Base-by-base conservation (phyloP, 108 stramenopile genomes). In the Fragilariopsis cylindrus region DNA sequence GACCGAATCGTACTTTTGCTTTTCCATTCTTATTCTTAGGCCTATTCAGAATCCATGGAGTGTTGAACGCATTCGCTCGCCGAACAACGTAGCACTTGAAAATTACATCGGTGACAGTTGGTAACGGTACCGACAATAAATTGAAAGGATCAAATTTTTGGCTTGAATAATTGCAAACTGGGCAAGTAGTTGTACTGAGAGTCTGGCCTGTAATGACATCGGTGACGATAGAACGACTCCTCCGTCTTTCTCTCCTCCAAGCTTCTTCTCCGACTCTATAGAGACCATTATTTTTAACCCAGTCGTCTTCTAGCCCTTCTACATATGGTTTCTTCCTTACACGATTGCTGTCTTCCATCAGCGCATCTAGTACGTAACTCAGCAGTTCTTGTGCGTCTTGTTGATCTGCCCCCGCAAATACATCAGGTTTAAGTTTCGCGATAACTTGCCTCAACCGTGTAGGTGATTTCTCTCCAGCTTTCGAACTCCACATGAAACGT, bases 331-430 rank as follows among this genome's bases (percentile, higher is more conserved):
- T 98, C 75, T 92, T 92, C 39, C 80, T 72, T 19, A 98, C 95
- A 45, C 91, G 90, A 74, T 98, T 98, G 67, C 95, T 91, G 75
- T 98, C 98, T 68, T 97, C 95, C 72, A 97, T 96, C 21, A 98
- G 74, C 41, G 87, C 91, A 69, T 98, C 98, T 5, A 98, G 79
- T 76, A 98, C 90, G 62, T 92, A 95, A 77, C 87, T 94, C 43
- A 98, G 65, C 45, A 98, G 86, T 71, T 98, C 98, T 78, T 97
- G 94, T 44, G 95, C 90, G 75, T 99, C 98, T 76, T 99, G 97
- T 77, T 99, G 98, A 64, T 96, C 96, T 70, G 92, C 87, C 43
- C 96, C 97, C 16, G 94, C 82, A 63, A 97, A 99, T 60, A 96
- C 96, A n/a, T 72, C 71, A 9, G 86, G 57, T 71, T 88, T 89